Conservation (phyloP, 2,329 filamentous ascomycete genomes). For the Alternaria tenuissima region DNA sequence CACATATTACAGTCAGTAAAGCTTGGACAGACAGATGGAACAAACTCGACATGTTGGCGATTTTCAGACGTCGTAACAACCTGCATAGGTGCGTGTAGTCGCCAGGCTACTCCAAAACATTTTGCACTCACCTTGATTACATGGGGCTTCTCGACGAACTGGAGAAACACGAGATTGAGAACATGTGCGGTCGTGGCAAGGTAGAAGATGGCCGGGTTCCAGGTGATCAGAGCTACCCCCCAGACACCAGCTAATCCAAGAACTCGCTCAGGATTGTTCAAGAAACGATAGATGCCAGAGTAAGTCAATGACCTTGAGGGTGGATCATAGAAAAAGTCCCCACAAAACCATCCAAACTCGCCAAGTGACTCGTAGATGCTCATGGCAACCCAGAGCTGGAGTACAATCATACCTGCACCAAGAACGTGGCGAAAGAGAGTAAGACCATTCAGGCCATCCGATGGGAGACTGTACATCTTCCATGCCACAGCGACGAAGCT, state of each 20-base stretch:
- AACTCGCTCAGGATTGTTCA: constrained; percentile 96
- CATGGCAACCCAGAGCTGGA: constrained; percentile 91
- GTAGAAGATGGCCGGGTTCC: constrained; percentile 85
- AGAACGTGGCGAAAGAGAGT: constrained; percentile 87
- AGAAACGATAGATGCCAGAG: constrained; percentile 94
- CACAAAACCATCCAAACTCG: constrained; percentile 98
- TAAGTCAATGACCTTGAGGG: constrained; percentile 85
- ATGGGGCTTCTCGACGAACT: constrained; percentile 92
- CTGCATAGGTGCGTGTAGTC: background rate
- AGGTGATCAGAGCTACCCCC: constrained; percentile 93
- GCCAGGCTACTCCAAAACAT: background rate
- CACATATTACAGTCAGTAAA: background rate
- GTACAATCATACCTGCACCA: constrained; percentile 78
- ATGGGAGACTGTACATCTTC: constrained; percentile 93
- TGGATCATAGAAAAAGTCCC: constrained; percentile 97
- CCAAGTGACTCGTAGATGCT: constrained; percentile 96
- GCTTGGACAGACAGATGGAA: background rate
- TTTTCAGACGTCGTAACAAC: background rate
- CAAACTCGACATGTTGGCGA: background rate
- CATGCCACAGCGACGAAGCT: constrained; percentile 91
- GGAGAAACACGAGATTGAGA: constrained; percentile 85
- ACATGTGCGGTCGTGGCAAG: constrained; percentile 87
- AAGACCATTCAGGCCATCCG: constrained; percentile 86
- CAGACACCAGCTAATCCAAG: constrained; percentile 94
- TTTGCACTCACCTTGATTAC: constrained; percentile 62